These are phyloP conservation scores for Noccaea caerulescens DNA, from an alignment of 345 rosid genomes.

Conservation along the genomic window DNA sequence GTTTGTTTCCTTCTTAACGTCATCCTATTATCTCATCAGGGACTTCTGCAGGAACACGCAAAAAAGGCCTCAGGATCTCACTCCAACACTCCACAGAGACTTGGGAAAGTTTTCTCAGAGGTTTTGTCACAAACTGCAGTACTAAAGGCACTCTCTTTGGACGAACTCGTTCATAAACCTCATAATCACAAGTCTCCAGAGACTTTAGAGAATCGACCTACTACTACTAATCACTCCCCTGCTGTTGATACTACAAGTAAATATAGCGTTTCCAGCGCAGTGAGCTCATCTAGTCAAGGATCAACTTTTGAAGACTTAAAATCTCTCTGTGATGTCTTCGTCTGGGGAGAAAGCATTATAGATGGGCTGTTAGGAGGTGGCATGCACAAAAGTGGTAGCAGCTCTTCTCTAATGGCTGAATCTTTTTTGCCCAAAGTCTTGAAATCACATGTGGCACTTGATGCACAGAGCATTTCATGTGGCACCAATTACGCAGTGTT, in stretches of 20 bases:
- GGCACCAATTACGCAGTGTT: slow-evolving; percentile 54
- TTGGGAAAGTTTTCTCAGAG: slow-evolving; percentile 67
- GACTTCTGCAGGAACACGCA: slow-evolving; percentile 48
- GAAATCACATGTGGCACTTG: slow-evolving; percentile 52
- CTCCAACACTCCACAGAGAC: slow-evolving; percentile 45
- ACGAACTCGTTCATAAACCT: slow-evolving; percentile 48
- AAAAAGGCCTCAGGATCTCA: slow-evolving; percentile 40
- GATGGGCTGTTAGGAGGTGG: slow-evolving; percentile 42
- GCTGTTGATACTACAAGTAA: slow-evolving; percentile 51
- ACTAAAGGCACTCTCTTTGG: slow-evolving; percentile 48
- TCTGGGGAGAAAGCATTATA: slow-evolving; percentile 59
- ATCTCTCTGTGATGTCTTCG: slow-evolving; percentile 50
- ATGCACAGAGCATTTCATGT: slow-evolving; percentile 52
- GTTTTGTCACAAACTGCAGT: slow-evolving; percentile 56
- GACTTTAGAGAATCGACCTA: slow-evolving; percentile 39
- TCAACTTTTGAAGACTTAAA: slow-evolving; percentile 51
- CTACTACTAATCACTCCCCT: slow-evolving; percentile 29
- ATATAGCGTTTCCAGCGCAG: slow-evolving; percentile 58
- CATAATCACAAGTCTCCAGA: slow-evolving; percentile 42
- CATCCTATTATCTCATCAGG: slow-evolving; percentile 25
- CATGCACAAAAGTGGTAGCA: slow-evolving; percentile 39
- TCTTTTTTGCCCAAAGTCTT: slow-evolving; percentile 50
- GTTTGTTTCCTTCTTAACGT: slow-evolving; percentile 27
- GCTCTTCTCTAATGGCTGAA: slow-evolving; percentile 43
- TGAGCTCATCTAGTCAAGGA: slow-evolving; percentile 54